A percentile compares a stretch with the other conserved stretches of the same genome.
Evolutionary conservation across 2,329 filamentous ascomycete species (phyloP).

Genomic region (Sporothrix euskadiensis): DNA sequence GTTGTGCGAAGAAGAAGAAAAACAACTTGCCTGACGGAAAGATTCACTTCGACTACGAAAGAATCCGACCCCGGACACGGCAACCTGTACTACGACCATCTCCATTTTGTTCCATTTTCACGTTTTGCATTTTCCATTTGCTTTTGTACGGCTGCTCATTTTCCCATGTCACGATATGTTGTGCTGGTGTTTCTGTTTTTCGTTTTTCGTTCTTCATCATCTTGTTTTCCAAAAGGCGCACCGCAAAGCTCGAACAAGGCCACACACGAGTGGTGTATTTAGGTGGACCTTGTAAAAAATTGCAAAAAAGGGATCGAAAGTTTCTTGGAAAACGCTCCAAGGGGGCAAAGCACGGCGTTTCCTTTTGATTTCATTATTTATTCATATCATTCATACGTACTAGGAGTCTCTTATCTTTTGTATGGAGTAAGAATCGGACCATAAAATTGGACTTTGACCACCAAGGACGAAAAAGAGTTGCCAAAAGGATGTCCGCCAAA

Average conservation of each 20-base stretch:
- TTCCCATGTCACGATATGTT: slow-evolving; percentile 19
- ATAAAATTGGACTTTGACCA: not conserved
- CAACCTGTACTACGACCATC: slow-evolving; percentile 29
- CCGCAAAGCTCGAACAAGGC: slow-evolving; percentile 10
- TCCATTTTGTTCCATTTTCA: slow-evolving; percentile 25
- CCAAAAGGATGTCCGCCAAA: not conserved
- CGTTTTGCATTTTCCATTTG: not conserved
- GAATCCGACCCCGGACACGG: not conserved
- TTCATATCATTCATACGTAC: slow-evolving; percentile 5
- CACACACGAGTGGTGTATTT: not conserved
- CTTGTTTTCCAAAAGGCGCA: not conserved
- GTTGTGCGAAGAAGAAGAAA: not conserved
- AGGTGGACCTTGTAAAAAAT: not conserved
- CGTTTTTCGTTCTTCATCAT: not conserved
- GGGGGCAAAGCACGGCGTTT: slow-evolving; percentile 24
- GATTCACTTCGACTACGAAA: not conserved
- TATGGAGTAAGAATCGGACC: slow-evolving; percentile 12
- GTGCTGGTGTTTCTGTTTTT: slow-evolving; percentile 3
- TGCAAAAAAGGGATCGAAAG: not conserved
- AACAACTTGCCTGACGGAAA: slow-evolving; percentile 4
- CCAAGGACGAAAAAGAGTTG: not conserved
- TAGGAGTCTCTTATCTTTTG: slow-evolving; percentile 5
- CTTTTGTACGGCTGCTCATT: not conserved
- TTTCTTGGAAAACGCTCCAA: not conserved
- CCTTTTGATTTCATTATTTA: not conserved